phyloP scores from a whole-genome alignment of 2,329 filamentous ascomycete genomes.

The Arachnopeziza araneosa region DNA sequence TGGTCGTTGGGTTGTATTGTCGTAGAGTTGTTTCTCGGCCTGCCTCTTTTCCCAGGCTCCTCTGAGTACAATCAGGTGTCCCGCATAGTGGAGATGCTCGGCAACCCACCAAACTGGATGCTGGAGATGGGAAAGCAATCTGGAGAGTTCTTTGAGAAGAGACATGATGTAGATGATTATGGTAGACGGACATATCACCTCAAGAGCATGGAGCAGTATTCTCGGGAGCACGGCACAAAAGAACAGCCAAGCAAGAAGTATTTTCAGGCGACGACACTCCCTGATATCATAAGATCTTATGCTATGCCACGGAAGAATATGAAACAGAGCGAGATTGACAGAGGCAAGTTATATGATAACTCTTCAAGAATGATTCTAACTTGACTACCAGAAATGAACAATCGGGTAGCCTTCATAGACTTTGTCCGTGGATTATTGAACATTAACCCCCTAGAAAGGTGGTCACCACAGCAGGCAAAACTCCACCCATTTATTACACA shows the following conservation, averaged over 20 bases:
- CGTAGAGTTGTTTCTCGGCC: constrained; percentile 90
- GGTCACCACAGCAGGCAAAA: constrained; percentile 97
- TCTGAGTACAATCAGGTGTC: constrained; percentile 99
- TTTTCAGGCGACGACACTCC: constrained; percentile 88
- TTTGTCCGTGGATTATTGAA: constrained; percentile 90
- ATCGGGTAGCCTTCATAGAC: constrained; percentile 94
- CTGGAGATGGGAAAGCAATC: constrained; percentile 98
- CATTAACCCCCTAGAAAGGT: constrained; percentile 92
- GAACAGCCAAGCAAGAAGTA: constrained; percentile 99
- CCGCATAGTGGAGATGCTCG: constrained; percentile 95
- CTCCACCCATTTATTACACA: constrained; percentile 98
- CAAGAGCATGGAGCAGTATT: constrained; percentile 98
- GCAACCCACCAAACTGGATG: constrained; percentile 97
- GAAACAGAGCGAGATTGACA: constrained; percentile 93
- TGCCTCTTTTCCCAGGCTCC: constrained; percentile 92
- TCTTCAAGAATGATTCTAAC: constrained; percentile 15
- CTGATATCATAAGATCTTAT: constrained; percentile 96
- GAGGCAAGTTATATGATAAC: constrained; percentile 57
- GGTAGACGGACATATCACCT: constrained; percentile 84
- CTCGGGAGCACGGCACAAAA: constrained; percentile 89
- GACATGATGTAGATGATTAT: constrained; percentile 75
- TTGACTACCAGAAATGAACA: constrained; percentile 78
- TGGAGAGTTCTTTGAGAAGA: constrained; percentile 94
- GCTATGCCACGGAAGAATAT: constrained; percentile 99
- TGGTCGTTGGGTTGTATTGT: constrained; percentile 99